phyloP scores from a whole-genome alignment of 352 stramenopile species.

The Blastocystis sp. region DNA sequence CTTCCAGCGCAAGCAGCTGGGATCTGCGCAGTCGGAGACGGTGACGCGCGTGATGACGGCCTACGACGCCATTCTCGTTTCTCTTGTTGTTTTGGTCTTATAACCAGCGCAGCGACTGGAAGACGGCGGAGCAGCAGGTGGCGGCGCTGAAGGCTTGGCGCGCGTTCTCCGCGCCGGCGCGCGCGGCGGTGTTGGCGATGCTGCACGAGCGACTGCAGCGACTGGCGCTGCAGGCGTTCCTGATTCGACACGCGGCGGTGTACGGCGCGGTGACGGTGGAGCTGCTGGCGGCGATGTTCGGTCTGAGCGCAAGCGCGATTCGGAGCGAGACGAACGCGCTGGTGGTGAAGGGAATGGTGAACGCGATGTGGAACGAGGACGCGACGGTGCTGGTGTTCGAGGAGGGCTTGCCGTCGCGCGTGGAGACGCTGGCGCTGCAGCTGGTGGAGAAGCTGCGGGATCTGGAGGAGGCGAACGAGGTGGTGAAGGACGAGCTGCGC shows the following conservation, averaged over 20 bases:
- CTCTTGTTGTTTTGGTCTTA: not conserved
- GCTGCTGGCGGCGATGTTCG: not conserved
- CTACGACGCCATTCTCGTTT: constrained; percentile 7
- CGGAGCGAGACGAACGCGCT: constrained; percentile 7
- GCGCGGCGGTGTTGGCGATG: not conserved
- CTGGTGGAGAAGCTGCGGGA: constrained; percentile 42
- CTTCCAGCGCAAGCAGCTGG: not conserved
- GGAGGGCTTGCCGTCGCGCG: not conserved
- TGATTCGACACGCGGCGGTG: not conserved
- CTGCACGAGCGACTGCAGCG: not conserved
- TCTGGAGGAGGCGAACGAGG: constrained; percentile 10
- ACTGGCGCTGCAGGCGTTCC: constrained; percentile 4
- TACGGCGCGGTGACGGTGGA: not conserved
- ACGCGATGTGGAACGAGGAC: not conserved
- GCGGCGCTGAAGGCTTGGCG: not conserved
- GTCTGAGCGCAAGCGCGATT: not conserved
- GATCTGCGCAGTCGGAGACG: not conserved
- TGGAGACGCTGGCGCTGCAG: not conserved
- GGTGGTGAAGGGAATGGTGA: constrained; percentile 15
- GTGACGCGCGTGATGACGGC: not conserved
- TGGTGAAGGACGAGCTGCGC: constrained; percentile 7
- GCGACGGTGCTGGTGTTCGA: not conserved
- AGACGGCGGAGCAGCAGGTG: not conserved
- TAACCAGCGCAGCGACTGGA: not conserved
- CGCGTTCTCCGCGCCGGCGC: not conserved